phyloP scores from a whole-genome alignment of 192 early-diverging fungal species.

The Mortierella claussenii region DNA sequence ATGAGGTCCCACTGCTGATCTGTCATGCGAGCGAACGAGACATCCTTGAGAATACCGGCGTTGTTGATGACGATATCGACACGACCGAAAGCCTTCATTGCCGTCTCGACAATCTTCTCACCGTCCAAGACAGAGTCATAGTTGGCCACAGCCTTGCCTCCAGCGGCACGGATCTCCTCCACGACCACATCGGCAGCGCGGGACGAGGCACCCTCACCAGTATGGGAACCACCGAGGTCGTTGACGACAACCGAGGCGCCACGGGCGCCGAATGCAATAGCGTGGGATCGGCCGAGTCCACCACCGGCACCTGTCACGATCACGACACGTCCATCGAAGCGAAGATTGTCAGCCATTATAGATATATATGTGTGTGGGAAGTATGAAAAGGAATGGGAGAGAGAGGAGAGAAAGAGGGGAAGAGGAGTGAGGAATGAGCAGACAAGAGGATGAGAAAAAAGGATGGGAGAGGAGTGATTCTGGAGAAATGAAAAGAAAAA shows the following conservation, averaged over 20 bases:
- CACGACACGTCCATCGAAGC: conserved; percentile 86
- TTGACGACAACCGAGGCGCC: conserved; percentile 97
- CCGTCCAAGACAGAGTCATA: conserved; percentile 98
- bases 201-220: conserved; percentile 79
- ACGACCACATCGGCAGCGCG: conserved; percentile 95
- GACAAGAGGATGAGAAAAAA: conserved; percentile 2
- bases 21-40: conserved; percentile 95
- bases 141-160: conserved; percentile 95
- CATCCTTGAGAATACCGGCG: conserved; percentile 98
- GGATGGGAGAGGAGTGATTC: background rate
- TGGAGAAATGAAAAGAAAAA: conserved; percentile 8
- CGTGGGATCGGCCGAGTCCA: conserved; percentile 91
- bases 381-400: background rate
- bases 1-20: conserved; percentile 98
- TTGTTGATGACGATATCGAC: conserved; percentile 98
- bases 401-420: conserved; percentile 3
- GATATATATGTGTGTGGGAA: conserved; percentile 1
- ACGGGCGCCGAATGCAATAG: conserved; percentile 88
- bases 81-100: conserved; percentile 93
- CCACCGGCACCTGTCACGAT: conserved; percentile 97
- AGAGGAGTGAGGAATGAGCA: background rate
- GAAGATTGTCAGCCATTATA: conserved; percentile 60
- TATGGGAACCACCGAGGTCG: conserved; percentile 86
- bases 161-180: conserved; percentile 75
- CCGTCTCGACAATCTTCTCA: conserved; percentile 97